phyloP scores from a whole-genome alignment of 2,329 filamentous ascomycete genomes.

The Spiromastix sp. region DNA sequence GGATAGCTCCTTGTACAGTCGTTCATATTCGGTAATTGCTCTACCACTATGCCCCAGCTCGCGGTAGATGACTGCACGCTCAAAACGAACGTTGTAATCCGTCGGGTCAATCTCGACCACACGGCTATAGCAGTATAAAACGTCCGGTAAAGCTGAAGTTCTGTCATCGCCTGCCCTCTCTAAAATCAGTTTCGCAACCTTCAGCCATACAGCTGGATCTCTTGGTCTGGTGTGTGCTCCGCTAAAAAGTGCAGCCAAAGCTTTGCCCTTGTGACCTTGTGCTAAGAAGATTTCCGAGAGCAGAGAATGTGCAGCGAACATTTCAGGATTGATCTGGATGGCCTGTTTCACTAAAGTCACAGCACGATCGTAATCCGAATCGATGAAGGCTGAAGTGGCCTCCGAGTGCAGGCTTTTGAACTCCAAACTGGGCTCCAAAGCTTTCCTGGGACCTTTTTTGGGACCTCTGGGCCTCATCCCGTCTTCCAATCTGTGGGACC shows the following conservation, averaged over 20 bases:
- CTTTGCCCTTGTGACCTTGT: constrained; percentile 46
- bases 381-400: constrained; percentile 39
- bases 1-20: constrained; percentile 43
- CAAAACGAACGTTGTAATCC: constrained; percentile 43
- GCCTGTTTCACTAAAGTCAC: constrained; percentile 36
- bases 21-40: constrained; percentile 43
- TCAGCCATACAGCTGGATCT: constrained; percentile 47
- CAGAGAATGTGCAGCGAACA: constrained; percentile 51
- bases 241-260: constrained; percentile 45
- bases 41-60: constrained; percentile 37
- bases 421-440: constrained; percentile 37
- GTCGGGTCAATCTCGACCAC: constrained; percentile 43
- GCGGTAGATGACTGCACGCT: constrained; percentile 46
- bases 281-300: constrained; percentile 49
- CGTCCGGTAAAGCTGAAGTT: constrained; percentile 34
- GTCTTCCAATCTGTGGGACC: neutral
- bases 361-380: constrained; percentile 36
- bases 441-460: constrained; percentile 36
- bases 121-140: constrained; percentile 43
- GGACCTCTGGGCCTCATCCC: no score
- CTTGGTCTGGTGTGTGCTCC: constrained; percentile 48
- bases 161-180: constrained; percentile 38
- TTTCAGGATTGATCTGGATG: constrained; percentile 49
- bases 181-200: constrained; percentile 45
- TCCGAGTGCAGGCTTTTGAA: constrained; percentile 38